Evolutionary conservation across 805 yeast species (phyloP), one percentile per base, ranked within the genome.

Genomic region (Priceomyces fermenticarens): DNA sequence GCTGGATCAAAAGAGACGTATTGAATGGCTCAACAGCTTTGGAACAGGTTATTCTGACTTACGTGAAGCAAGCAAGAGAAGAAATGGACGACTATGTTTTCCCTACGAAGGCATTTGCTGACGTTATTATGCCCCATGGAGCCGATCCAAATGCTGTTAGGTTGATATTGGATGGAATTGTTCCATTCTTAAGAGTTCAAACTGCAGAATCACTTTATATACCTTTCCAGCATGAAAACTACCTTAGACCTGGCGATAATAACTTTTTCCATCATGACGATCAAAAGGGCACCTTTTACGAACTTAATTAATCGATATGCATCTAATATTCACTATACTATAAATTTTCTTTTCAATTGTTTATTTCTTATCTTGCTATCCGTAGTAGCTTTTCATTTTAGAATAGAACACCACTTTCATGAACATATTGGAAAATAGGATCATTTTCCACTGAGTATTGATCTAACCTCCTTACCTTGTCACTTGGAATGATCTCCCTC

Each of bases 21-120:
- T 38, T 60, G 11, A 35, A 44, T 11, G 43, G 38, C 12, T 38
- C 48, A 1, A 34, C 28, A 27, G 38, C 46, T n/a, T 50, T 70
- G 32, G 73, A 74, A 42, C 38, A 51, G 2, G 65, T 77, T 34
- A 54, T 77, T 16, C 62, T 61, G 40, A 41, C 60, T 28, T 87
- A 86, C 57, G 58, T 86, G 31, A 71, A 67, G 34, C 61, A 65
- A 3, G 77, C 86, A 2, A 70, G 88, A 42, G 73, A 79, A 8
- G 93, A 86, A 52, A 83, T 81, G 80, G 75, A 67, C 48, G 75
- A 79, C 46, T 83, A 72, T 57, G 79, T 87, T 8, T 67, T 70
- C 26, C 81, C 79, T n/a, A 85, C 93, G 1, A 83, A 81, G 54
- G 81, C 80, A 44, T 72, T 65, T 44, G 88, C 95, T 1, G 95